Conservation (phyloP, 1,284 basidiomycete genomes). For the Irpex sp. region DNA sequence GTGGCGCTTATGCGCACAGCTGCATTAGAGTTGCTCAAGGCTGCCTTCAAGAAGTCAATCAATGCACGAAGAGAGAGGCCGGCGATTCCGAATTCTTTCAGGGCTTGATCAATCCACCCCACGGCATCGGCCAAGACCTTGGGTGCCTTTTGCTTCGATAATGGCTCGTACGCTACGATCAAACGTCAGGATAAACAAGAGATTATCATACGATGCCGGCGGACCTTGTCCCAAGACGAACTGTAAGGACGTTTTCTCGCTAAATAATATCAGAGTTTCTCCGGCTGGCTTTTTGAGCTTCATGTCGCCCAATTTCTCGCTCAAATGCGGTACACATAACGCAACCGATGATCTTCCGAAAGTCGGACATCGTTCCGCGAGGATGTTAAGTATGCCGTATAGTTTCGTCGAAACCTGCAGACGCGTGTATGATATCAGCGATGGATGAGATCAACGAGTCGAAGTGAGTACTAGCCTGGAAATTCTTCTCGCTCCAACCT, state of each 20-base stretch:
- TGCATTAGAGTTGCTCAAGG: slow-evolving; percentile 93
- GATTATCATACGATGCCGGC: slow-evolving; percentile 19
- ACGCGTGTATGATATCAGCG: neutral
- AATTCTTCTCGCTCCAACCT: slow-evolving; percentile 98
- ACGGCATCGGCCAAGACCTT: slow-evolving; percentile 95
- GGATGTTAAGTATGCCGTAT: slow-evolving; percentile 70
- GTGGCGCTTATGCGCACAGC: slow-evolving; percentile 95
- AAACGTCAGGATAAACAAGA: neutral
- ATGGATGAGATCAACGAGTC: neutral
- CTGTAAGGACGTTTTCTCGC: slow-evolving; percentile 92
- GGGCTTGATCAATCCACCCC: slow-evolving; percentile 83
- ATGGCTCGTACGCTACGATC: slow-evolving; percentile 78
- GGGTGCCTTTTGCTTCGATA: slow-evolving; percentile 94
- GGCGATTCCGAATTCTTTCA: slow-evolving; percentile 91
- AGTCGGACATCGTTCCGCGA: slow-evolving; percentile 78
- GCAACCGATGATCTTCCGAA: slow-evolving; percentile 89
- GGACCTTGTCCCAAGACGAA: slow-evolving; percentile 92
- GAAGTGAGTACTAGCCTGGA: slow-evolving; percentile 63
- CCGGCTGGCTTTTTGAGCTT: slow-evolving; percentile 98
- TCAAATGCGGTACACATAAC: slow-evolving; percentile 80
- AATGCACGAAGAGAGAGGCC: slow-evolving; percentile 83
- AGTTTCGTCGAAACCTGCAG: slow-evolving; percentile 83
- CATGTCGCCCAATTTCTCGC: slow-evolving; percentile 94
- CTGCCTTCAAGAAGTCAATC: slow-evolving; percentile 88
- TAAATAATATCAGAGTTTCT: slow-evolving; percentile 78